Conservation (phyloP, 768 basidiomycete species). For the Trametes elegans region DNA sequence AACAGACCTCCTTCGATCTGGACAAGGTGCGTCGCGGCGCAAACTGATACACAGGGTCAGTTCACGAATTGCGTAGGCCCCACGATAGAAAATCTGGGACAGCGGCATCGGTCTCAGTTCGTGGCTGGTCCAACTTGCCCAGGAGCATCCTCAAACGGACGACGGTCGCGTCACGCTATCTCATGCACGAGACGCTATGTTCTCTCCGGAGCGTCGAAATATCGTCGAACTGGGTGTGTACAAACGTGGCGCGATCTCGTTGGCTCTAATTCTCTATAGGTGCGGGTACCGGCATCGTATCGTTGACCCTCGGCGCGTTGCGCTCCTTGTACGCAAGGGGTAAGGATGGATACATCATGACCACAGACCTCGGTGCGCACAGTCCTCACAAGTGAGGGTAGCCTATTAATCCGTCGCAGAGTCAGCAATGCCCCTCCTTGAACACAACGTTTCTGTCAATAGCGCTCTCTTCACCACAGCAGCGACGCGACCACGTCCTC, state of each 20-base stretch:
- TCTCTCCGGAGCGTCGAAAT: constrained; percentile 37
- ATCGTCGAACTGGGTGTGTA: constrained; percentile 70
- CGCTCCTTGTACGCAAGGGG: constrained; percentile 36
- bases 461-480: constrained; percentile 32
- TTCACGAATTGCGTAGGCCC: constrained; percentile 19
- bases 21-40: constrained; percentile 68
- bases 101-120: constrained; percentile 85
- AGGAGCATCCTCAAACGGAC: constrained; percentile 13
- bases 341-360: constrained; percentile 36
- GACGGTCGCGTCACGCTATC: background rate
- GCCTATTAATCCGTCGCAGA: constrained; percentile 38
- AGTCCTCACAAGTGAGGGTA: background rate
- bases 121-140: constrained; percentile 56
- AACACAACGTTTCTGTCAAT: constrained; percentile 63
- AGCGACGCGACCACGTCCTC: constrained; percentile 28
- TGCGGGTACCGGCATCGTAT: constrained; percentile 82
- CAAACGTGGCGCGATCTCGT: background rate
- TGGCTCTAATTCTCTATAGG: constrained; percentile 41
- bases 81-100: constrained; percentile 90
- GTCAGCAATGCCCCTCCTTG: constrained; percentile 77
- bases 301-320: constrained; percentile 60
- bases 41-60: background rate
- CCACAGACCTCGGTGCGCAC: constrained; percentile 72
- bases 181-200: constrained; percentile 34
- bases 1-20: constrained; percentile 87